Percentiles rank a stretch among this genome's conserved stretches.
Conservation (phyloP, 345 rosid species). For the Gynandropsis gynandra region DNA sequence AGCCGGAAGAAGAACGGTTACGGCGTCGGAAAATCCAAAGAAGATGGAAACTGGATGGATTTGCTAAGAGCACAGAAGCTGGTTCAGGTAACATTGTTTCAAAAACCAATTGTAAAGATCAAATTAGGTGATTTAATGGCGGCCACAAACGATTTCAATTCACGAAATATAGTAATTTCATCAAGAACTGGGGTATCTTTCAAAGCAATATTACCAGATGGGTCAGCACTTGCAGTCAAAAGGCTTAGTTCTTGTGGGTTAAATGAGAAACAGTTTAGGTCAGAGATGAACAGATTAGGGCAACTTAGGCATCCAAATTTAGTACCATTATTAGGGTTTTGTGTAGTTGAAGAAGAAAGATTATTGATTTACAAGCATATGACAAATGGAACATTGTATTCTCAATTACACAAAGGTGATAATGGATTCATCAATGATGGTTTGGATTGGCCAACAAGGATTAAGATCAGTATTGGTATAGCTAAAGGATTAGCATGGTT, state of each 20-base stretch:
- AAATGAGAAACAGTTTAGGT: slow-evolving; percentile 51
- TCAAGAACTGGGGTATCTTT: slow-evolving; percentile 47
- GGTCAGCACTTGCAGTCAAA: slow-evolving; percentile 54
- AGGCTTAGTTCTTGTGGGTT: slow-evolving; percentile 42
- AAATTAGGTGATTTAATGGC: slow-evolving; percentile 43
- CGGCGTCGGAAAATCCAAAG: slow-evolving; percentile 35
- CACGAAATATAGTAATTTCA: slow-evolving; percentile 38
- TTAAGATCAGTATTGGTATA: slow-evolving; percentile 46
- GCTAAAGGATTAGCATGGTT: slow-evolving; percentile 66
- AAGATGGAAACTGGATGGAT: slow-evolving; percentile 48
- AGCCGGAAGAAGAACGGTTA: slow-evolving; percentile 35
- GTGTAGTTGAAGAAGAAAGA: slow-evolving; percentile 52
- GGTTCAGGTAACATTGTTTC: slow-evolving; percentile 57
- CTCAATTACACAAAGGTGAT: slow-evolving; percentile 39
- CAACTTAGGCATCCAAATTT: slow-evolving; percentile 63
- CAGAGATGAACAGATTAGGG: slow-evolving; percentile 57
- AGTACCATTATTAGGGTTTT: slow-evolving; percentile 59
- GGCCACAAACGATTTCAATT: slow-evolving; percentile 39
- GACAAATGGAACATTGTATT: slow-evolving; percentile 47
- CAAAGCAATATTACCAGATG: slow-evolving; percentile 48
- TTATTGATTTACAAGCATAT: slow-evolving; percentile 47
- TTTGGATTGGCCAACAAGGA: slow-evolving; percentile 52
- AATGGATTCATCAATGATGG: slow-evolving; percentile 23
- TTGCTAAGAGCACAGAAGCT: slow-evolving; percentile 53
- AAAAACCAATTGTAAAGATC: slow-evolving; percentile 56